These are phyloP conservation scores for Naematelia aurantialba DNA, from an alignment of 768 basidiomycete species.

Conservation along the genomic window DNA sequence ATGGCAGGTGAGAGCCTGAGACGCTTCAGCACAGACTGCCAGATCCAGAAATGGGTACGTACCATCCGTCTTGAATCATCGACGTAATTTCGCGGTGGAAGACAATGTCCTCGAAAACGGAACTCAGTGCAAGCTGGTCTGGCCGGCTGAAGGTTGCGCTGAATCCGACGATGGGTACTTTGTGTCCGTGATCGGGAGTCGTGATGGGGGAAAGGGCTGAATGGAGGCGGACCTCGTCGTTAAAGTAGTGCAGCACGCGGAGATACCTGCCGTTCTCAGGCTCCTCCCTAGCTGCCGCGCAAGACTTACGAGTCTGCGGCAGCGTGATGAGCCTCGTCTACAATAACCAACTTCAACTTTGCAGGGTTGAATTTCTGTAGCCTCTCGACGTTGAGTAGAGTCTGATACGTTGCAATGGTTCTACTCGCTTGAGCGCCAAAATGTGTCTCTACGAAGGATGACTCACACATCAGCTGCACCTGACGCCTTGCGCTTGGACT, in stretches of 20 bases:
- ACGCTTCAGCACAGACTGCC: neutral
- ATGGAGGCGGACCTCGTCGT: slow-evolving; percentile 55
- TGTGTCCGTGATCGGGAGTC: slow-evolving; percentile 11
- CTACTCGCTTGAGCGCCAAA: slow-evolving; percentile 27
- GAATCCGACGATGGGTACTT: slow-evolving; percentile 83
- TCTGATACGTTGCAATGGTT: slow-evolving; percentile 55
- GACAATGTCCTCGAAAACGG: slow-evolving; percentile 84
- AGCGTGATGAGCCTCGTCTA: slow-evolving; percentile 95
- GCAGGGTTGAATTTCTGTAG: slow-evolving; percentile 71
- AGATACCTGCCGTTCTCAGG: slow-evolving; percentile 60
- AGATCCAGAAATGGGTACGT: slow-evolving; percentile 13
- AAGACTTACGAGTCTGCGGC: slow-evolving; percentile 75
- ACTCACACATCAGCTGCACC: slow-evolving; percentile 81
- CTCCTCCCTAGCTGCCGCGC: neutral
- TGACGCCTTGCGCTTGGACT: slow-evolving; percentile 69
- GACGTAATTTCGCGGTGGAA: slow-evolving; percentile 86
- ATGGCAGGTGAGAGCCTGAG: slow-evolving; percentile 76
- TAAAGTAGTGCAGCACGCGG: slow-evolving; percentile 76
- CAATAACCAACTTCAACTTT: slow-evolving; percentile 67
- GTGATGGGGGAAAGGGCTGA: slow-evolving; percentile 48
- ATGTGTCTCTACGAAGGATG: neutral
- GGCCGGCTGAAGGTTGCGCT: slow-evolving; percentile 92
- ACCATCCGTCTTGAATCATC: slow-evolving; percentile 92
- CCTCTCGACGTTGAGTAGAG: slow-evolving; percentile 62
- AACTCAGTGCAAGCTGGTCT: slow-evolving; percentile 81